These are phyloP conservation scores for Ramaria sp. DNA, from an alignment of 768 basidiomycete genomes.

Conservation along the genomic window DNA sequence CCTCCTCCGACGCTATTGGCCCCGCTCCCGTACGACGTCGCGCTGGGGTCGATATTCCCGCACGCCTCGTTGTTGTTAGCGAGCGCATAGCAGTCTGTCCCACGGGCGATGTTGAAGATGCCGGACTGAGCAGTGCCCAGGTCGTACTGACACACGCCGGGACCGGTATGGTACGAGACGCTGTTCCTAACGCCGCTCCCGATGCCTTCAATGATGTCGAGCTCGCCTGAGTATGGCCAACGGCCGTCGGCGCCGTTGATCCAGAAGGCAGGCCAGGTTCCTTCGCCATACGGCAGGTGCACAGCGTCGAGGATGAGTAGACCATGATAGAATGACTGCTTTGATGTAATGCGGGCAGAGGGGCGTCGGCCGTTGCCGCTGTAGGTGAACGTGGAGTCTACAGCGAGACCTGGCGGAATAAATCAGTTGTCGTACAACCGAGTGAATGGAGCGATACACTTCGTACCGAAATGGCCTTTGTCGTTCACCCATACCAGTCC, in stretches of 20 bases:
- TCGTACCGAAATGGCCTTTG: slow-evolving; percentile 5
- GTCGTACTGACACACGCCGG: slow-evolving; percentile 26
- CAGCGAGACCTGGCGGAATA: neutral
- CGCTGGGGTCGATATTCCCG: slow-evolving; percentile 24
- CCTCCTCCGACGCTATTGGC: slow-evolving; percentile 38
- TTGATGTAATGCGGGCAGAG: neutral
- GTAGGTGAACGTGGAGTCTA: slow-evolving; percentile 1
- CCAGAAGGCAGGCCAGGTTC: slow-evolving; percentile 72
- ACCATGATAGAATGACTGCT: slow-evolving; percentile 19
- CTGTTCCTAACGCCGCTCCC: slow-evolving; percentile 29
- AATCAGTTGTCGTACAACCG: neutral
- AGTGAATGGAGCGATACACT: neutral
- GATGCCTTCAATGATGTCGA: slow-evolving; percentile 35
- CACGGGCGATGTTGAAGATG: slow-evolving; percentile 26
- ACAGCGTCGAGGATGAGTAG: slow-evolving; percentile 75
- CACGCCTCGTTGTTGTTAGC: slow-evolving; percentile 29
- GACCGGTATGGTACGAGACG: slow-evolving; percentile 30
- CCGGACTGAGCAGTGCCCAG: slow-evolving; percentile 10
- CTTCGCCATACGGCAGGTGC: slow-evolving; percentile 88
- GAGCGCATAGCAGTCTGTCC: slow-evolving; percentile 22
- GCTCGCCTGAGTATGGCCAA: slow-evolving; percentile 24
- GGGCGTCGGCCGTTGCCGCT: slow-evolving; percentile 1
- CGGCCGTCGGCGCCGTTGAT: slow-evolving; percentile 38
- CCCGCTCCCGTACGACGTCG: slow-evolving; percentile 27
- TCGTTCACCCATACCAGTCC: slow-evolving; percentile 8